Conservation (phyloP, 495 filamentous ascomycete genomes). For the Elaphomyces granulatus region DNA sequence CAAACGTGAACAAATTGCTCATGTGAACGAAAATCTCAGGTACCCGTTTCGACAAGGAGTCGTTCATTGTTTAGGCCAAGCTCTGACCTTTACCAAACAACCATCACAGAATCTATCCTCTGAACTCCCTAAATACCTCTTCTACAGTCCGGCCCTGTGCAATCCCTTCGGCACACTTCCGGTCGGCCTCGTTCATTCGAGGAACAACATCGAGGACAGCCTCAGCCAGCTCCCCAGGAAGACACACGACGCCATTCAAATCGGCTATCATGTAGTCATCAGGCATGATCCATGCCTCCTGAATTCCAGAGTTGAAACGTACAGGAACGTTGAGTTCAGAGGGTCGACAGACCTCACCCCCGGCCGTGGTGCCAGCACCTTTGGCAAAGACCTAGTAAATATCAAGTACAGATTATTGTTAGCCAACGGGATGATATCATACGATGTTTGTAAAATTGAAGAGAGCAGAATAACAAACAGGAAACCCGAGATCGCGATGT, state of each 20-base stretch:
- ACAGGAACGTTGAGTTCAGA: constrained; percentile 22
- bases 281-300: constrained; percentile 33
- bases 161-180: constrained; percentile 37
- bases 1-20: too few species aligned
- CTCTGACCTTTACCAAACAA: too few species aligned
- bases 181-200: constrained; percentile 38
- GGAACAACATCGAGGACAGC: constrained; percentile 33
- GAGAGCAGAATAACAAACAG: too few species aligned
- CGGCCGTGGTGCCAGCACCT: constrained; percentile 27
- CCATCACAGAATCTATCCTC: too few species aligned
- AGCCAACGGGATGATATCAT: too few species aligned
- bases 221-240: constrained; percentile 11
- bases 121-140: constrained; percentile 37
- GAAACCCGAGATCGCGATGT: constrained; percentile 38
- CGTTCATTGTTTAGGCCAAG: too few species aligned
- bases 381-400: constrained; percentile 39
- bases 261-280: constrained; percentile 46
- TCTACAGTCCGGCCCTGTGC: constrained; percentile 34
- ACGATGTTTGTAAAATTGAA: too few species aligned
- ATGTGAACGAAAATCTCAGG: too few species aligned
- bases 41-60: too few species aligned
- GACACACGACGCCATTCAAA: constrained; percentile 37
- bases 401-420: too few species aligned
- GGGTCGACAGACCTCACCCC: constrained; percentile 12
- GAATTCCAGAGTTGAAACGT: constrained; percentile 15